These are phyloP conservation scores for Tolypocladium guangdongense DNA, from an alignment of 2,329 filamentous ascomycete genomes.

Conservation along the genomic window DNA sequence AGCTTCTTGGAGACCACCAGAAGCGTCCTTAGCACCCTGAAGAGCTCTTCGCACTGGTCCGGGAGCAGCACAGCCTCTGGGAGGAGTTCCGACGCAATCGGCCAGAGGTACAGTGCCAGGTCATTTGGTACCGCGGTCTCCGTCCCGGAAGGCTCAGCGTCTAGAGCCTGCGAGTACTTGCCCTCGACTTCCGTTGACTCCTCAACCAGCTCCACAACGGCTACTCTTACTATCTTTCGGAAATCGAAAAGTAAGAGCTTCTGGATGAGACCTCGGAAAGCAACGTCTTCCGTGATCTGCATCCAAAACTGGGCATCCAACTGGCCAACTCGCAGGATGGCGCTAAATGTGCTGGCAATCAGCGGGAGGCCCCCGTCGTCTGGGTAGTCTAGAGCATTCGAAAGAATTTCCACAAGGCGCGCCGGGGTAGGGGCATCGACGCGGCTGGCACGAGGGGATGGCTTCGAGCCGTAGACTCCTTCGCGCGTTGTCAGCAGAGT, in stretches of 20 bases:
- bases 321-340: slow-evolving; percentile 18
- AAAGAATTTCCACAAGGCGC: slow-evolving; percentile 14
- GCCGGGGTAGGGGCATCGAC: slow-evolving; percentile 19
- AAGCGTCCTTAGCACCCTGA: slow-evolving; percentile 29
- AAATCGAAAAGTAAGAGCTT: slow-evolving; percentile 17
- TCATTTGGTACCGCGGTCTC: background rate
- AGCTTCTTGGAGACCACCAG: slow-evolving; percentile 20
- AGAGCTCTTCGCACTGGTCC: slow-evolving; percentile 32
- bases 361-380: slow-evolving; percentile 15
- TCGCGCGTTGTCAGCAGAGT: background rate
- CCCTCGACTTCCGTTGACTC: slow-evolving; percentile 9
- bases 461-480: background rate
- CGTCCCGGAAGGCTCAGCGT: background rate
- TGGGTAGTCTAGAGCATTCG: slow-evolving; percentile 9
- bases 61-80: slow-evolving; percentile 18
- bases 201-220: slow-evolving; percentile 22
- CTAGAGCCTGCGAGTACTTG: background rate
- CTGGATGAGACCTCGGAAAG: slow-evolving; percentile 12
- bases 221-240: slow-evolving; percentile 15
- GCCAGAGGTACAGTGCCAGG: slow-evolving; percentile 18
- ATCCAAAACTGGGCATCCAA: slow-evolving; percentile 17
- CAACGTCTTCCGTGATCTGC: slow-evolving; percentile 9
- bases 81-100: slow-evolving; percentile 22
- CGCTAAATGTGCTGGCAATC: slow-evolving; percentile 14
- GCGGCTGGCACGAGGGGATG: background rate